These are phyloP conservation scores for Lentinula raphanica DNA, from an alignment of 768 basidiomycete species.

Conservation along the genomic window DNA sequence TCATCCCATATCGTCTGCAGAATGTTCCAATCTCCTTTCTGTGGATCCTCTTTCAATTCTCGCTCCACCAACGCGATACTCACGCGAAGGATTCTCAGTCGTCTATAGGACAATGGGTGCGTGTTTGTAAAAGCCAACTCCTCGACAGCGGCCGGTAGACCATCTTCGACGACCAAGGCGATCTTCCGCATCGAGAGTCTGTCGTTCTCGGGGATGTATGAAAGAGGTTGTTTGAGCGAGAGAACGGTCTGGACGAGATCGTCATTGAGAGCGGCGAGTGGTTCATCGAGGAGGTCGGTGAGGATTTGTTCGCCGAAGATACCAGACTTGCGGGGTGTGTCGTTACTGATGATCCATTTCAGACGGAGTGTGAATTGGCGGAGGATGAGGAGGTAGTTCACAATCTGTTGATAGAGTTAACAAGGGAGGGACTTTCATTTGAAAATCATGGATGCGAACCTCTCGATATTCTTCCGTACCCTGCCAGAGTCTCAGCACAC, in stretches of 20 bases:
- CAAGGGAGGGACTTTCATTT: not conserved
- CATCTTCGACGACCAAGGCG: constrained; percentile 66
- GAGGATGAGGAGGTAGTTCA: constrained; percentile 66
- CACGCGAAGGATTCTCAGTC: constrained; percentile 57
- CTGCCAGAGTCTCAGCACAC: constrained; percentile 64
- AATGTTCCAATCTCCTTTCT: constrained; percentile 49
- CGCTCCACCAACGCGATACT: constrained; percentile 52
- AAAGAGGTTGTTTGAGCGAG: constrained; percentile 53
- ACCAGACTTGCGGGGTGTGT: constrained; percentile 57
- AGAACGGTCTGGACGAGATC: constrained; percentile 57
- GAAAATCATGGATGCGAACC: constrained; percentile 31
- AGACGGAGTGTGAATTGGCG: constrained; percentile 70
- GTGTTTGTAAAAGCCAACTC: constrained; percentile 48
- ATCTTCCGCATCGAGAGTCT: constrained; percentile 53
- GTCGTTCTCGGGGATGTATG: constrained; percentile 58
- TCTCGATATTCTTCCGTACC: constrained; percentile 65
- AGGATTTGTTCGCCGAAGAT: constrained; percentile 69
- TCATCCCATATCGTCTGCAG: constrained; percentile 60
- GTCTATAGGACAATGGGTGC: constrained; percentile 45
- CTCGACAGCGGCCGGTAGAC: constrained; percentile 56
- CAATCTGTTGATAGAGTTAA: constrained; percentile 42
- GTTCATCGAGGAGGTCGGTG: constrained; percentile 53
- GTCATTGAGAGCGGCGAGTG: constrained; percentile 51
- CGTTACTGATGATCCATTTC: constrained; percentile 65
- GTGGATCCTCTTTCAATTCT: constrained; percentile 41